Base-by-base conservation (phyloP, 1,284 basidiomycete genomes). In the Cryptococcus wingfieldii region DNA sequence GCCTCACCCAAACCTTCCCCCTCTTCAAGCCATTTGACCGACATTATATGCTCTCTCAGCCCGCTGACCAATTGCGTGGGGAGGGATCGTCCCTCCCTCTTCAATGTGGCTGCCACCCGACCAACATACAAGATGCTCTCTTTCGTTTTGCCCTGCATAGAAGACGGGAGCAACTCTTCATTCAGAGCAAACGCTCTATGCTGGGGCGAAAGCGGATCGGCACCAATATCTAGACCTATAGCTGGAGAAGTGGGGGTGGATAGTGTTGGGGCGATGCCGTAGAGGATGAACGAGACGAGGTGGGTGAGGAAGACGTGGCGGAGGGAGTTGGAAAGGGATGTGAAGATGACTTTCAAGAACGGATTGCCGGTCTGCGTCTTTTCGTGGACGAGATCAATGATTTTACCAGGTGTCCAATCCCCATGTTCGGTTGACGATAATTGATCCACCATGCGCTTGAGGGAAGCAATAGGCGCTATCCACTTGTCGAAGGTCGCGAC, bases 91-190 rank as follows among this genome's bases (percentile, higher is more conserved):
- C 84, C 86, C n/a, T 88, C 87, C 45, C 83, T 79, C 67, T 86
- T 87, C 19, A 94, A 85, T 1, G 88, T 92, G 4, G 86, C 86
- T 34, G 94, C 85, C 3, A 92, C 91, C 34, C 90, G 83, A 0
- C 91, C 92, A 38, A 94, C 83, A 69, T 94, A 94, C 2, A 84
- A 77, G 54, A 95, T 90, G 7, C 89, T 90, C 55, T 90, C 88
- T 56, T 82, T 82, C 5, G 88, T 84, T 47, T 85, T 83, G 2
- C 76, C 64, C 1, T 86, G 86, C 19, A 94, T 80, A 56, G 86
- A 88, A 1, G 83, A 81, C 0, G 91, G 91, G 47, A 90, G 80
- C 2, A 87, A 80, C 1, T 84, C 85, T 1, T 84, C 80, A 51
- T 85, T 71, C n/a, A 80, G 72, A 7, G 50, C 50, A 64, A 79